phyloP scores from a whole-genome alignment of 306 rosid species.

The Malus fusca region DNA sequence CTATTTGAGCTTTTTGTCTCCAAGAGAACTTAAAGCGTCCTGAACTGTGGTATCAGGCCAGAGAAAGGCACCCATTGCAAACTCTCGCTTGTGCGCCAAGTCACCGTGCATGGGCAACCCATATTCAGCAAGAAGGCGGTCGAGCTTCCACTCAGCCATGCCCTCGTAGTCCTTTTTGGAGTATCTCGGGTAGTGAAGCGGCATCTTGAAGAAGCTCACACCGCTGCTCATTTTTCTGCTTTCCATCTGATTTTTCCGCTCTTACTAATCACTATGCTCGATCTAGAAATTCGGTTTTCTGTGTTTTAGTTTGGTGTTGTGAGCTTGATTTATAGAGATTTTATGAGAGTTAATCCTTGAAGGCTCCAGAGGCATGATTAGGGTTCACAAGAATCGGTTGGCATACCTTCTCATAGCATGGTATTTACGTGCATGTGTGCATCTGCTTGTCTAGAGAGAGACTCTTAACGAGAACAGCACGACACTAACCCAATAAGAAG shows the following conservation, averaged over 20 bases:
- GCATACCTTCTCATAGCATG: constrained; percentile 45
- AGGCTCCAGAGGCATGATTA: constrained; percentile 32
- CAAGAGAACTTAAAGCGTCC: neutral
- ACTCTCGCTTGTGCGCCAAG: constrained; percentile 59
- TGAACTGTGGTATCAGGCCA: constrained; percentile 40
- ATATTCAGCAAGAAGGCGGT: constrained; percentile 59
- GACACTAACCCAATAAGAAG: neutral
- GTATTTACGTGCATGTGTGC: constrained; percentile 1
- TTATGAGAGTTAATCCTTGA: neutral
- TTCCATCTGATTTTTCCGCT: constrained; percentile 22
- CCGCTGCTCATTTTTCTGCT: constrained; percentile 17
- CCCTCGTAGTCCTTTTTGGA: constrained; percentile 53
- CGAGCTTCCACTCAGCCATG: constrained; percentile 80
- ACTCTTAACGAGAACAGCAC: neutral
- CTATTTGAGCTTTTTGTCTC: constrained; percentile 10
- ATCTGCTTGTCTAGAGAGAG: neutral
- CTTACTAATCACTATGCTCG: neutral
- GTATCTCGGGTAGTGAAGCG: constrained; percentile 74
- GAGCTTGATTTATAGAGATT: neutral
- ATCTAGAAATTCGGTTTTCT: neutral
- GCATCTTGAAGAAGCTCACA: constrained; percentile 56
- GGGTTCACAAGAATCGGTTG: constrained; percentile 59
- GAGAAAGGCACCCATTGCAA: constrained; percentile 77
- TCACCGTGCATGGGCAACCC: constrained; percentile 57
- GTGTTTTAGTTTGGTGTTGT: neutral